Evolutionary conservation across 2,329 filamentous ascomycete species (phyloP).

Genomic region (Alternaria brassicicola): DNA sequence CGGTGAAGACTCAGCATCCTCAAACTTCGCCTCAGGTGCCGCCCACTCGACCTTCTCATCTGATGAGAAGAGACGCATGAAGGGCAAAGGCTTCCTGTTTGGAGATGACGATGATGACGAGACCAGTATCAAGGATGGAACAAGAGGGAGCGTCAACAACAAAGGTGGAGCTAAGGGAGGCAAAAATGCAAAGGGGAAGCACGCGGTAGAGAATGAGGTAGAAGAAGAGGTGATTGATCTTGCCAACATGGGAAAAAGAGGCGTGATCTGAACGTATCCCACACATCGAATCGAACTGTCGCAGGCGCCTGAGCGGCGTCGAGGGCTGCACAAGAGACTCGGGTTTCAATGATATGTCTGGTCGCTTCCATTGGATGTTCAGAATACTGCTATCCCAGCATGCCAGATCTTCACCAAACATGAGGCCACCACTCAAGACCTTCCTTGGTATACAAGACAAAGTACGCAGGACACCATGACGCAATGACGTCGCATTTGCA

Average conservation of each 20-base stretch:
- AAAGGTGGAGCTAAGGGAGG: conserved; percentile 24
- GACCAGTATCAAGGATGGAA: conserved; percentile 19
- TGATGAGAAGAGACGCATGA: conserved; percentile 45
- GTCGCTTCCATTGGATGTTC: background rate
- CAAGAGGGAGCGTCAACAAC: conserved; percentile 29
- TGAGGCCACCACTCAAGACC: background rate
- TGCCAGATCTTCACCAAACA: background rate
- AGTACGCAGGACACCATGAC: background rate
- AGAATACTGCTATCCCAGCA: background rate
- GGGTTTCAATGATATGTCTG: background rate
- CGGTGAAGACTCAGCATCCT: conserved; percentile 43
- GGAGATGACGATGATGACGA: conserved; percentile 50
- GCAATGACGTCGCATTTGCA: background rate
- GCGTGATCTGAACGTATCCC: conserved; percentile 28
- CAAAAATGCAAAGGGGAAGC: conserved; percentile 29
- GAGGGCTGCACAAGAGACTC: conserved; percentile 1
- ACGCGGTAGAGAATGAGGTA: conserved; percentile 33
- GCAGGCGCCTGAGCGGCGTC: background rate
- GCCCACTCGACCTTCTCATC: conserved; percentile 44
- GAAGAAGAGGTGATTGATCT: conserved; percentile 49
- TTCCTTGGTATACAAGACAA: background rate
- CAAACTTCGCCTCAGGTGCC: conserved; percentile 43
- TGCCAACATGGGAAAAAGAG: conserved; percentile 42
- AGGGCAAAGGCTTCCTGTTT: conserved; percentile 50
- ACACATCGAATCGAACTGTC: background rate